These are phyloP conservation scores for Quercus rubra DNA, from an alignment of 306 rosid species.

Conservation along the genomic window DNA sequence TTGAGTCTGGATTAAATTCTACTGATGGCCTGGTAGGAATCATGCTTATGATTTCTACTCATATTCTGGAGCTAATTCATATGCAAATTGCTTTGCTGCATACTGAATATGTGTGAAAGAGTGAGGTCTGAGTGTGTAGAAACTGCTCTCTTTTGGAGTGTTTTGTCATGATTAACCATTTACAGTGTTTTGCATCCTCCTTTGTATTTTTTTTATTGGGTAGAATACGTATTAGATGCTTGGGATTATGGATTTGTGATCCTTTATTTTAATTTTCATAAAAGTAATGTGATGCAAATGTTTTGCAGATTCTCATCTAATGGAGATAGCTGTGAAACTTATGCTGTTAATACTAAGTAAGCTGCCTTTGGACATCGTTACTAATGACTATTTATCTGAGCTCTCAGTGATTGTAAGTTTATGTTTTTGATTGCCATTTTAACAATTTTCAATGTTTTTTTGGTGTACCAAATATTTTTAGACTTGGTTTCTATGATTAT, in stretches of 20 bases:
- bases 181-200: neutral
- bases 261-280: constrained; percentile 10
- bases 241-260: neutral
- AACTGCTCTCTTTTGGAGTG: neutral
- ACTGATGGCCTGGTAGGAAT: neutral
- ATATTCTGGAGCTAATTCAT: neutral
- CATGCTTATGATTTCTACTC: neutral
- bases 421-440: constrained; percentile 1
- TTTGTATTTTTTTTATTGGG: neutral
- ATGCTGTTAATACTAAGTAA: constrained; percentile 57
- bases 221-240: neutral
- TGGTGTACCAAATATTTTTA: constrained; percentile 10
- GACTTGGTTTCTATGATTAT: neutral
- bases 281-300: constrained; percentile 22
- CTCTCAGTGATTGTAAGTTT: constrained; percentile 69
- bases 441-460: neutral
- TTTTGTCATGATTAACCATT: neutral
- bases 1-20: neutral
- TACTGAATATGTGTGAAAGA: neutral
- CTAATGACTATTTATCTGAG: constrained; percentile 43
- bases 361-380: constrained; percentile 44
- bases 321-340: constrained; percentile 63
- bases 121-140: neutral
- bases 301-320: constrained; percentile 62
- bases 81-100: neutral